Evolutionary conservation across 139 green algal genomes (phyloP), one percentile per base, ranked within the genome.

Genomic region (Volvox reticuliferus): DNA sequence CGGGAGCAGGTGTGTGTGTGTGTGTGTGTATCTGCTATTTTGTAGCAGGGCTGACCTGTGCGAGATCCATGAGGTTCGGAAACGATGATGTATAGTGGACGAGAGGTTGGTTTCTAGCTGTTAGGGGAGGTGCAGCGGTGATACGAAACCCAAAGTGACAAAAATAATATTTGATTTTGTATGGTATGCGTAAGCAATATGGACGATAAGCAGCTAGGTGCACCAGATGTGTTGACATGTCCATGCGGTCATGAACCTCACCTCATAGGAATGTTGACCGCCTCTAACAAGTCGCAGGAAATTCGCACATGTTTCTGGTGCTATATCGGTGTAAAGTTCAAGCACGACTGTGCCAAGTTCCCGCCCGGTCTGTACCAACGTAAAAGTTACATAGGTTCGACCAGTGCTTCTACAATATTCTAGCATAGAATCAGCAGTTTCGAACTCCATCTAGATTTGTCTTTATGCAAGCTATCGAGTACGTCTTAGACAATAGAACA

Each of bases 241-340:
- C 62, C 82, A 63, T 79, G 32, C 32, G 12, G 17, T 50, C 33
- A 33, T 50, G 17, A 2, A 71, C 61, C 28, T n/a, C 35, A 79
- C 76, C 62, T 68, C 19, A 13, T 86, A 86, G 1, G 19, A 65
- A 33, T 30, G 28, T 62, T 78, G 30, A 1, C 44, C 12, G 1
- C 71, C 87, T 65, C 78, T 65, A 1, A 91, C 62, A 2, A 69
- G 33, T 12, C 24, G 20, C 0, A 86, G 13, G 26, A 86, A 91
- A 35, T 86, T 86, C 26, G 61, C 76, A n/a, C 87, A 86, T 16
- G 87, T 91, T 36, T 50, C 76, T 50, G 87, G 87, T 22, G 76
- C 75, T 44, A 91, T 91, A 67, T 91, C 87, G 18, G 87, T 91
- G 76, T 69, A 91, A 5, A 91, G 76, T 35, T 91, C 87, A 30